phyloP scores from a whole-genome alignment of 1,284 basidiomycete genomes.

The Amylostereum chailletii region DNA sequence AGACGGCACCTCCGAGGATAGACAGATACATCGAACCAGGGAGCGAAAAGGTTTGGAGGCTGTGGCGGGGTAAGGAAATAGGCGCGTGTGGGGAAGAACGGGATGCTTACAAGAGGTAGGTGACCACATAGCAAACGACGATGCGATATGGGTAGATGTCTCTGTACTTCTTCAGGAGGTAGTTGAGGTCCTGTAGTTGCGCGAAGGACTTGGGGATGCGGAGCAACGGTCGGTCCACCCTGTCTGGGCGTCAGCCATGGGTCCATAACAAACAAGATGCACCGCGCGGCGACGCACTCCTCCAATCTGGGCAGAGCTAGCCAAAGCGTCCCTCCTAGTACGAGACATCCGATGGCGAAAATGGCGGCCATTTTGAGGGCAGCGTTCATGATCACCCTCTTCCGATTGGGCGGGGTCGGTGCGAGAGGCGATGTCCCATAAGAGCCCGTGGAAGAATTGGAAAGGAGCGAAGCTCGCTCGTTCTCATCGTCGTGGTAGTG shows the following conservation, averaged over 20 bases:
- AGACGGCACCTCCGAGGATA: conserved; percentile 93
- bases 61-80: conserved; percentile 23
- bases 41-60: conserved; percentile 92
- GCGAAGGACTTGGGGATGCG: conserved; percentile 79
- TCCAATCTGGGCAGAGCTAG: conserved; percentile 74
- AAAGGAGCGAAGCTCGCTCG: no score
- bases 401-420: conserved; percentile 28
- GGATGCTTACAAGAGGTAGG: conserved; percentile 80
- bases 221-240: conserved; percentile 65
- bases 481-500: no score
- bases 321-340: conserved; percentile 72
- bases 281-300: conserved; percentile 42
- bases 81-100: conserved; percentile 5
- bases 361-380: conserved; percentile 76
- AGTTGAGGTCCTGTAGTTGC: conserved; percentile 75
- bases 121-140: conserved; percentile 74
- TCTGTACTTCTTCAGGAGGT: conserved; percentile 81
- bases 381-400: conserved; percentile 54
- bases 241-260: conserved; percentile 22
- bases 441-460: no score
- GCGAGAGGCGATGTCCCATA: conserved; percentile 21
- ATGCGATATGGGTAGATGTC: conserved; percentile 78
- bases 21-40: conserved; percentile 98
- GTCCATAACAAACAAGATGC: background rate
- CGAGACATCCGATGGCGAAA: conserved; percentile 59